These are phyloP conservation scores for Ogataea pilisensis DNA, from an alignment of 805 yeast species.

Conservation along the genomic window DNA sequence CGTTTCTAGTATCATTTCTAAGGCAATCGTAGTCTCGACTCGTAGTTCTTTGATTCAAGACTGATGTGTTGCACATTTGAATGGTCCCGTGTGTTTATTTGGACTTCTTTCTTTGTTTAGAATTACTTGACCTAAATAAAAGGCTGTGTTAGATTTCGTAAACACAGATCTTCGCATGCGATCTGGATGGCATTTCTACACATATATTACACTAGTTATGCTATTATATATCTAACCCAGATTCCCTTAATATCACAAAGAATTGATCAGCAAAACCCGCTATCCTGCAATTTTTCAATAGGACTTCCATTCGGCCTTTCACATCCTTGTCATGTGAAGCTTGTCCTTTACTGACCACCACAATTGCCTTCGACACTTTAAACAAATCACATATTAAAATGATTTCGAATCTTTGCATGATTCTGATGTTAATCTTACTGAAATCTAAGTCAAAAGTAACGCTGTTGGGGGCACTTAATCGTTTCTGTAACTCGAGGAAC, in stretches of 20 bases:
- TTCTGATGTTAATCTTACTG: constrained; percentile 23
- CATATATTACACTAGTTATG: too few relatives aligned
- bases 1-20: not conserved
- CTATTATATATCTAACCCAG: constrained; percentile 6
- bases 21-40: not conserved
- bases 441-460: constrained; percentile 26
- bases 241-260: constrained; percentile 10
- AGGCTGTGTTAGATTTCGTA: too few relatives aligned
- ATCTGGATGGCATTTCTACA: too few relatives aligned
- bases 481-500: constrained; percentile 11
- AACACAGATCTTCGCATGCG: too few relatives aligned
- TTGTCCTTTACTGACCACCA: constrained; percentile 7
- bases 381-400: constrained; percentile 21
- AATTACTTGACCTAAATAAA: too few relatives aligned
- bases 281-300: constrained; percentile 15
- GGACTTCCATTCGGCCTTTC: constrained; percentile 15
- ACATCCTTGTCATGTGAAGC: constrained; percentile 1
- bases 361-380: constrained; percentile 15
- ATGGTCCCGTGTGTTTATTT: too few relatives aligned
- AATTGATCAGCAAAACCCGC: constrained; percentile 15
- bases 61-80: too few relatives aligned
- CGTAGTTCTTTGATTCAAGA: not conserved
- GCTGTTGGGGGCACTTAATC: constrained; percentile 10
- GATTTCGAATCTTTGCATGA: constrained; percentile 17
- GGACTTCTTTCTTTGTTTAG: too few relatives aligned